A percentile compares a stretch with the other conserved stretches of the same genome.
These are phyloP conservation scores for Malus hybrid DNA, from an alignment of 331 rosid genomes.

Conservation along the genomic window DNA sequence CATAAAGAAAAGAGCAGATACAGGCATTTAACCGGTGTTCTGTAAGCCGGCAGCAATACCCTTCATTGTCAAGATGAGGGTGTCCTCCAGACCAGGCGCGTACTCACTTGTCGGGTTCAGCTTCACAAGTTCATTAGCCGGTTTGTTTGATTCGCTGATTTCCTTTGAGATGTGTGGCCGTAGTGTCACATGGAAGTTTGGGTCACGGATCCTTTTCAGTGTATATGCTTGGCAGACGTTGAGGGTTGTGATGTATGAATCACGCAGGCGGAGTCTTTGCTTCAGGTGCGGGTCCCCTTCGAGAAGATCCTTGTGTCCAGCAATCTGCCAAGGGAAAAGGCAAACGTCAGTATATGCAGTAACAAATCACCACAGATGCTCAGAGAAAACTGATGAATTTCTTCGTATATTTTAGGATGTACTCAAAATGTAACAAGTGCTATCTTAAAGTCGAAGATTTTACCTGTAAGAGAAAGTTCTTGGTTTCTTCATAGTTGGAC, in stretches of 20 bases:
- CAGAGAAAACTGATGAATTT: neutral
- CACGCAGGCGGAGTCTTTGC: slow-evolving; percentile 89
- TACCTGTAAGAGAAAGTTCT: slow-evolving; percentile 78
- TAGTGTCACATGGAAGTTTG: slow-evolving; percentile 38
- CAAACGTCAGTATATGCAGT: slow-evolving; percentile 8
- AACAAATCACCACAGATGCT: neutral
- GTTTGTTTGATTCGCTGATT: slow-evolving; percentile 38
- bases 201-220: slow-evolving; percentile 81
- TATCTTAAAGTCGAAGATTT: neutral
- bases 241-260: slow-evolving; percentile 86
- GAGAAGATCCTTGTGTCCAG: slow-evolving; percentile 92
- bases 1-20: neutral
- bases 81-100: slow-evolving; percentile 95
- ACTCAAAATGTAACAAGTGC: neutral
- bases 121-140: slow-evolving; percentile 71
- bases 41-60: slow-evolving; percentile 98
- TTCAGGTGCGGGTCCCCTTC: slow-evolving; percentile 90
- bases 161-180: slow-evolving; percentile 73
- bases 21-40: slow-evolving; percentile 73
- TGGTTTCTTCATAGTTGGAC: slow-evolving; percentile 68
- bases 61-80: slow-evolving; percentile 97
- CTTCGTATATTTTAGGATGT: neutral
- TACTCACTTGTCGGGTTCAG: slow-evolving; percentile 91
- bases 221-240: slow-evolving; percentile 98
- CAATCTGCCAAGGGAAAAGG: slow-evolving; percentile 50